Conservation (phyloP, 495 filamentous ascomycete species). For the Saxophila tyrrhenica region DNA sequence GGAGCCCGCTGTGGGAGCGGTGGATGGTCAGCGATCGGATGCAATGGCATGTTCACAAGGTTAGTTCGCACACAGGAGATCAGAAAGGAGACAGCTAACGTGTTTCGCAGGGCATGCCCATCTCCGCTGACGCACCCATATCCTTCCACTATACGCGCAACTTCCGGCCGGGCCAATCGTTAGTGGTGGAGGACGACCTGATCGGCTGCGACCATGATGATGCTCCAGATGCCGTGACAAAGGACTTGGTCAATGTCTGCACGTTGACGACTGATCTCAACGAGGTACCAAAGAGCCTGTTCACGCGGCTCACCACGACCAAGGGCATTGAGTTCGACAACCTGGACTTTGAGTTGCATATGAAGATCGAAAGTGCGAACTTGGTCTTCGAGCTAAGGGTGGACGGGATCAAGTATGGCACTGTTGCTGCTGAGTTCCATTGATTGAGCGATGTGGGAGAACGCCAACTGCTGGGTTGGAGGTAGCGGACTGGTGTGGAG, state of each 20-base stretch:
- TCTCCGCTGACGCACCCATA: conserved; percentile 54
- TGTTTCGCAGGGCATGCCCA: conserved; percentile 45
- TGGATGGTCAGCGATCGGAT: conserved; percentile 73
- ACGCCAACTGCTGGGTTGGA: too few relatives aligned
- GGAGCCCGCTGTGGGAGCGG: conserved; percentile 64
- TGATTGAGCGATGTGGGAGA: too few relatives aligned
- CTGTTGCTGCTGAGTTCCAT: conserved; percentile 62
- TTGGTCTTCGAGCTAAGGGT: conserved; percentile 63
- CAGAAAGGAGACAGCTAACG: background rate
- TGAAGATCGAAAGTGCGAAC: conserved; percentile 62
- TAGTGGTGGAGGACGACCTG: conserved; percentile 60
- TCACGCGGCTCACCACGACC: conserved; percentile 59
- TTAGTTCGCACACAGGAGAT: too few relatives aligned
- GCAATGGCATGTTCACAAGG: conserved; percentile 71
- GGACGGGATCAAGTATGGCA: conserved; percentile 58
- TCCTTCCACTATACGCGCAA: conserved; percentile 72
- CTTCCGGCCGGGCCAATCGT: conserved; percentile 54
- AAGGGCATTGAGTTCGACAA: conserved; percentile 63
- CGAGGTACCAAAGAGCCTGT: conserved; percentile 53
- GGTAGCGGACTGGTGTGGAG: too few relatives aligned
- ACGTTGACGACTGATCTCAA: conserved; percentile 65
- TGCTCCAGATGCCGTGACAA: conserved; percentile 38
- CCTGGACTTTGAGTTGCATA: conserved; percentile 62
- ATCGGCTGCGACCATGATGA: conserved; percentile 56
- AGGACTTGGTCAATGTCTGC: conserved; percentile 51